Percentiles rank a stretch among this genome's conserved stretches.
Evolutionary conservation across 2,329 filamentous ascomycete species (phyloP).

Genomic region (Xylaria sp.): DNA sequence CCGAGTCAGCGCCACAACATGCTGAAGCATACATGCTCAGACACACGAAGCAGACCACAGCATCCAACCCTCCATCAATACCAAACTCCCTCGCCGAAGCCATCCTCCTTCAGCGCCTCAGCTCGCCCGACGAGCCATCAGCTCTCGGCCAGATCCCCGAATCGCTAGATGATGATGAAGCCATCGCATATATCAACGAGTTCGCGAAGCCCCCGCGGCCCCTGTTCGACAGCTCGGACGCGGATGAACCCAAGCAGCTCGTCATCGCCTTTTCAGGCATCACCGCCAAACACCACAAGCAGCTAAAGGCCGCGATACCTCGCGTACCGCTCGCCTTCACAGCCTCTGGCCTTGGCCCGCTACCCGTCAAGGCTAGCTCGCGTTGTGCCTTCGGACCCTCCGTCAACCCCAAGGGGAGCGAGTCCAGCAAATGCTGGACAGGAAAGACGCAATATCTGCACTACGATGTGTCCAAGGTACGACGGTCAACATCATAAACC

Average conservation of each 20-base stretch:
- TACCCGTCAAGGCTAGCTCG: conserved; percentile 57
- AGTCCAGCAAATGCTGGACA: conserved; percentile 48
- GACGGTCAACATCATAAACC: not conserved
- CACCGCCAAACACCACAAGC: conserved; percentile 57
- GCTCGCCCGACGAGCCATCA: conserved; percentile 59
- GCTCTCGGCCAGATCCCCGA: conserved; percentile 60
- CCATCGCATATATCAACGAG: conserved; percentile 67
- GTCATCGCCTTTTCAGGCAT: conserved; percentile 70
- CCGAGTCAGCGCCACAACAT: conserved; percentile 43
- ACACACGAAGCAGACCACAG: conserved; percentile 48
- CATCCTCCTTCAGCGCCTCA: conserved; percentile 68
- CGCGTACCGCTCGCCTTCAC: conserved; percentile 60
- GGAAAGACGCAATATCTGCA: conserved; percentile 50
- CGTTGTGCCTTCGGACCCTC: conserved; percentile 48
- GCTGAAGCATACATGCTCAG: conserved; percentile 67
- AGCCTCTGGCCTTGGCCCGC: conserved; percentile 57
- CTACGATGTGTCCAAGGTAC: conserved; percentile 47
- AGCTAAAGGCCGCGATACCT: conserved; percentile 57
- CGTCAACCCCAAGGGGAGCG: conserved; percentile 41
- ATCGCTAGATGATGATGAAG: conserved; percentile 58
- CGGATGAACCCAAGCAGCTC: conserved; percentile 62
- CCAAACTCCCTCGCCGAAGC: conserved; percentile 67
- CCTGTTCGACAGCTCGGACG: conserved; percentile 57
- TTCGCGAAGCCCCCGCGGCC: conserved; percentile 68
- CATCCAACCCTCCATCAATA: conserved; percentile 55